Evolutionary conservation across 768 basidiomycete genomes (phyloP).

Genomic region (Xanthoconium purpureum): DNA sequence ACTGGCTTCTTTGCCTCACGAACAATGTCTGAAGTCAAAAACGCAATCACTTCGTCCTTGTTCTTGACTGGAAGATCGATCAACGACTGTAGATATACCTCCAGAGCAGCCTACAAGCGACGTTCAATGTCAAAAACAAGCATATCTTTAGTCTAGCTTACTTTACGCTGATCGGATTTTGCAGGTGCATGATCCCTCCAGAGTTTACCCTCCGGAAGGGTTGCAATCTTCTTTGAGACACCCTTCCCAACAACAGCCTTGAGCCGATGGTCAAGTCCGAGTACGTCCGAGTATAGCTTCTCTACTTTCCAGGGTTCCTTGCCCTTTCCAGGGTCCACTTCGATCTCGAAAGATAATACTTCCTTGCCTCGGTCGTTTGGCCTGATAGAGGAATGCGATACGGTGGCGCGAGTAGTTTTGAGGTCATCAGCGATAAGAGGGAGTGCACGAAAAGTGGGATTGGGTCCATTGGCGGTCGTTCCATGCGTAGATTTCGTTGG

Average conservation of each 20-base stretch:
- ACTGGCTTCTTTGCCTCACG: conserved; percentile 73
- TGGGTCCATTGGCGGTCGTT: conserved; percentile 24
- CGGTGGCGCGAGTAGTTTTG: conserved; percentile 62
- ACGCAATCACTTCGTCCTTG: conserved; percentile 86
- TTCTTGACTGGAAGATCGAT: conserved; percentile 80
- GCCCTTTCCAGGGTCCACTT: conserved; percentile 65
- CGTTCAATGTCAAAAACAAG: conserved; percentile 5
- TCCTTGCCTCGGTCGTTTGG: conserved; percentile 92
- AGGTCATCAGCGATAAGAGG: conserved; percentile 72
- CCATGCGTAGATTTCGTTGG: conserved; percentile 18
- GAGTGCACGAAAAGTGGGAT: conserved; percentile 63
- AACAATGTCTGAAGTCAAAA: conserved; percentile 88
- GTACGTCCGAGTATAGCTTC: conserved; percentile 91
- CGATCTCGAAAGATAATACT: conserved; percentile 82
- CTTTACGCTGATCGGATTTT: conserved; percentile 95
- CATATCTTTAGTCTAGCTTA: conserved; percentile 32
- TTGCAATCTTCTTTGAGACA: conserved; percentile 73
- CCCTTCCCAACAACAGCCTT: conserved; percentile 55
- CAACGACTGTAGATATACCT: conserved; percentile 82
- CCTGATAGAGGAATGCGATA: conserved; percentile 79
- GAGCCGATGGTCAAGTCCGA: conserved; percentile 81
- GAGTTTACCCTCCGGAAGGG: conserved; percentile 85
- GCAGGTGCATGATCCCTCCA: conserved; percentile 98
- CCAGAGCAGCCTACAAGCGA: conserved; percentile 59
- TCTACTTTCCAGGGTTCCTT: conserved; percentile 83